Evolutionary conservation across 2,329 filamentous ascomycete genomes (phyloP).

Genomic region (Xenoacremonium recifei): DNA sequence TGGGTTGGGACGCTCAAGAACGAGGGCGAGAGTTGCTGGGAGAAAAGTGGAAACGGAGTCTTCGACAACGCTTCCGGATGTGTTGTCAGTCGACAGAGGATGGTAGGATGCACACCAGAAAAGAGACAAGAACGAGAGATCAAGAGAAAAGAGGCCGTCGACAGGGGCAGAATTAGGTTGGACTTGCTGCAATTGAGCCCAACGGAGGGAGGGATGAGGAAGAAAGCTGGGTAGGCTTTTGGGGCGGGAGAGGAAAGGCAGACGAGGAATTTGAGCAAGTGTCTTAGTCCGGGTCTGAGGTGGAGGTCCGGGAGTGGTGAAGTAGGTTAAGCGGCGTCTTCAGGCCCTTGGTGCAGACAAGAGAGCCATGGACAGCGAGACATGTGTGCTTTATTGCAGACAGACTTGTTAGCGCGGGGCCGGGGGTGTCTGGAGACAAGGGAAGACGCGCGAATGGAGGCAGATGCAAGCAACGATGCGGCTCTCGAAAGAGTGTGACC

Average conservation of each 20-base stretch:
- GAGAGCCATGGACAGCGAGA: conserved; percentile 45
- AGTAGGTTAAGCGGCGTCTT: conserved; percentile 48
- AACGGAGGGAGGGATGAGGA: conserved; percentile 4
- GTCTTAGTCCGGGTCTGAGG: conserved; percentile 11
- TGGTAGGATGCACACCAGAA: conserved; percentile 9
- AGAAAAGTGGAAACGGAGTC: conserved; percentile 21
- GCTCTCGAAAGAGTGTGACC: conserved; percentile 65
- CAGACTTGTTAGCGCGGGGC: conserved; percentile 50
- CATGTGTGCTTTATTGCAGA: conserved; percentile 66
- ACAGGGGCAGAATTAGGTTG: not conserved
- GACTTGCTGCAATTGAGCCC: not conserved
- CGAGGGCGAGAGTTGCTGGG: conserved; percentile 12
- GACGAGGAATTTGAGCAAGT: conserved; percentile 11
- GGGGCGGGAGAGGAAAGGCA: conserved; percentile 6
- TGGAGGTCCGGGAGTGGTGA: conserved; percentile 31
- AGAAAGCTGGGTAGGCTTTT: not conserved
- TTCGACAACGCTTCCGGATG: conserved; percentile 10
- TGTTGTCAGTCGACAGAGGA: conserved; percentile 2
- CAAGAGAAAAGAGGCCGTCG: conserved; percentile 12
- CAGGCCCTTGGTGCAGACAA: conserved; percentile 47
- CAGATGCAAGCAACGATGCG: conserved; percentile 64
- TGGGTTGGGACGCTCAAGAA: conserved; percentile 9
- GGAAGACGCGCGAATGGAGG: conserved; percentile 36
- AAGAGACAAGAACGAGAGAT: conserved; percentile 10
- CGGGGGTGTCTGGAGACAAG: conserved; percentile 44